Evolutionary conservation across 106 monocot genomes (phyloP).

Genomic region (Dendrobium officinale): DNA sequence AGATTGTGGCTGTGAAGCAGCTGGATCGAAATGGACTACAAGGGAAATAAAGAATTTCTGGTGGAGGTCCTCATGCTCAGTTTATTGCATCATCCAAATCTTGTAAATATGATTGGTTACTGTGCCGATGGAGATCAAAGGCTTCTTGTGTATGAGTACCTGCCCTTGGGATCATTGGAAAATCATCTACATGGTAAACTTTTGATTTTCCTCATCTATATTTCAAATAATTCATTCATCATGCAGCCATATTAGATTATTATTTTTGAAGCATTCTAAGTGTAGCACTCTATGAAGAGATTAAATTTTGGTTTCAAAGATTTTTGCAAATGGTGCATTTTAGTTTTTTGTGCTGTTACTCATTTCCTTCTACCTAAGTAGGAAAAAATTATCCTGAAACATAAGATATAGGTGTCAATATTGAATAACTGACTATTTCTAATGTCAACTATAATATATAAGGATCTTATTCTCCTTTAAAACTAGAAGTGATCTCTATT

Average conservation of each 20-base stretch:
- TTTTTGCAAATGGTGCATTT: background rate
- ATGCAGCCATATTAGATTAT: background rate
- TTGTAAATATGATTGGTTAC: conserved; percentile 34
- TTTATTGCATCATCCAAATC: conserved; percentile 33
- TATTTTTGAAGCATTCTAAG: background rate
- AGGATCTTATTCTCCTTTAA: background rate
- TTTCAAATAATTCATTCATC: background rate
- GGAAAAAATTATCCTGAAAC: background rate
- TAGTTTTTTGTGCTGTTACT: background rate
- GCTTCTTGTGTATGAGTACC: conserved; percentile 34
- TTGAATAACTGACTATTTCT: background rate
- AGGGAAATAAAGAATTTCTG: conserved; percentile 30
- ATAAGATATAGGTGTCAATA: background rate
- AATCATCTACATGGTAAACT: conserved; percentile 32
- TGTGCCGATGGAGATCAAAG: conserved; percentile 35
- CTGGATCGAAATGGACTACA: conserved; percentile 31
- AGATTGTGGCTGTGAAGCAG: conserved; percentile 32
- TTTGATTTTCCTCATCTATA: background rate
- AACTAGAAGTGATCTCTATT: background rate
- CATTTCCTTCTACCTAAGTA: background rate
- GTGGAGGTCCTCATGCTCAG: conserved; percentile 39
- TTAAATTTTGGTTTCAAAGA: background rate
- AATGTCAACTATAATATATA: background rate
- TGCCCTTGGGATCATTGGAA: conserved; percentile 32
- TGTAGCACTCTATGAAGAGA: background rate